Evolutionary conservation across 768 basidiomycete species (phyloP).

Genomic region (Leucocoprinus sp.): DNA sequence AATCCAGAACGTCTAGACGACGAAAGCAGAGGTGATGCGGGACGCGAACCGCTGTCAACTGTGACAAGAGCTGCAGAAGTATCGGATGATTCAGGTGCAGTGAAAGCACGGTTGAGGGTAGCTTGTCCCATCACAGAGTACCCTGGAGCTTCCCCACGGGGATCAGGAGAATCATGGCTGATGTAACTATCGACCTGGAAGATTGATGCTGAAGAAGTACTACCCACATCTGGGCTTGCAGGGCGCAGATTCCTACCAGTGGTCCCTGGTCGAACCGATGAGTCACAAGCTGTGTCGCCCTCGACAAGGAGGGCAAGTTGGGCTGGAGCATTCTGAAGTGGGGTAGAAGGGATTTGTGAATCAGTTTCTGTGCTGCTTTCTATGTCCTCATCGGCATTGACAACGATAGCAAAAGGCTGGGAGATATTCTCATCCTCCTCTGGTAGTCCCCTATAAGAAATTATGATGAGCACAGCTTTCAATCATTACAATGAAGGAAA

Average conservation of each 20-base stretch:
- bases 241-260: slow-evolving; percentile 16
- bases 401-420: slow-evolving; percentile 28
- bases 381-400: slow-evolving; percentile 29
- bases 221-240: slow-evolving; percentile 23
- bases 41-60: not conserved
- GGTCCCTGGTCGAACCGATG: slow-evolving; percentile 15
- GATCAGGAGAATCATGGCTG: slow-evolving; percentile 22
- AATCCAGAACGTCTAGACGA: slow-evolving; percentile 38
- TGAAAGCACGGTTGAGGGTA: not conserved
- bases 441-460: slow-evolving; percentile 32
- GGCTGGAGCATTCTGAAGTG: slow-evolving; percentile 31
- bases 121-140: slow-evolving; percentile 41
- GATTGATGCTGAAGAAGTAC: slow-evolving; percentile 22
- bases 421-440: slow-evolving; percentile 47
- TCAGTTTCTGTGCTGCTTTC: slow-evolving; percentile 25
- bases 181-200: slow-evolving; percentile 18
- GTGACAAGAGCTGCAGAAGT: not conserved
- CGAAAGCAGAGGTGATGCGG: slow-evolving; percentile 13
- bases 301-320: slow-evolving; percentile 34
- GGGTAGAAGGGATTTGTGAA: slow-evolving; percentile 26
- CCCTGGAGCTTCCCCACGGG: slow-evolving; percentile 57
- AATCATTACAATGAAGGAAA: slow-evolving; percentile 1
- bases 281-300: slow-evolving; percentile 19
- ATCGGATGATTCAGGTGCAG: not conserved
- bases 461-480: not conserved